Evolutionary conservation across 495 filamentous ascomycete species (phyloP).

Genomic region (Apodospora peruviana): DNA sequence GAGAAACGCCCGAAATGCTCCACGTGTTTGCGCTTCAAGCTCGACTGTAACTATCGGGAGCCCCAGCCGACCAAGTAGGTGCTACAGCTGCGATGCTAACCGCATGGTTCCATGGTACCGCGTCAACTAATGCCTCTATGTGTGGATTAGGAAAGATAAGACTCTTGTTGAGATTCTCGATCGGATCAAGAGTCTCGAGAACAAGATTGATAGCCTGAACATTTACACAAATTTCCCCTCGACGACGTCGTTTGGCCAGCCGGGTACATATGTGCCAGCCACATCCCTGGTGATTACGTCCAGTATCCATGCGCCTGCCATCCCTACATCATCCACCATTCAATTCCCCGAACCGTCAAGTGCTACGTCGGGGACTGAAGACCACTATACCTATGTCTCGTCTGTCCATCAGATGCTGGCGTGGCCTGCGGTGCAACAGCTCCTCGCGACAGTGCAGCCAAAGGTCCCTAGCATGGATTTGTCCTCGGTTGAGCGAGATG

Average conservation of each 20-base stretch:
- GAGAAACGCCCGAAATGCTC: slow-evolving; percentile 77
- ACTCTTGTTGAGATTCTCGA: slow-evolving; percentile 56
- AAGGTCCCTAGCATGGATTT: slow-evolving; percentile 28
- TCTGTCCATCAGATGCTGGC: slow-evolving; percentile 52
- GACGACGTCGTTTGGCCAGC: slow-evolving; percentile 15
- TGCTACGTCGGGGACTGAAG: slow-evolving; percentile 5
- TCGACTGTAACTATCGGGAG: slow-evolving; percentile 56
- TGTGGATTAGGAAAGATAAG: slow-evolving; percentile 50
- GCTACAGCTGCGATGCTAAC: neutral
- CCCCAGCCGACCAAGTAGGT: slow-evolving; percentile 60
- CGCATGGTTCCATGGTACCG: neutral
- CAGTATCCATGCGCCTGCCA: neutral
- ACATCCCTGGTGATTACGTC: neutral
- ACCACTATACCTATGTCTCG: slow-evolving; percentile 44
- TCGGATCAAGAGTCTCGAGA: slow-evolving; percentile 46
- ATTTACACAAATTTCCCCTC: slow-evolving; percentile 15
- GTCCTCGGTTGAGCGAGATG: slow-evolving; percentile 34
- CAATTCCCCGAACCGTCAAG: slow-evolving; percentile 11
- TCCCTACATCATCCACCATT: neutral
- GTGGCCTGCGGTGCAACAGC: slow-evolving; percentile 51
- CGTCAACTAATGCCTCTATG: neutral
- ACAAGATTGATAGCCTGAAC: slow-evolving; percentile 41
- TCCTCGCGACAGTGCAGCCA: slow-evolving; percentile 26
- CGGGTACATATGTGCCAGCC: neutral
- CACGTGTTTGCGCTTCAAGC: slow-evolving; percentile 42